Evolutionary conservation across 1,139 yeast species (phyloP).

Genomic region (Saccharomyces hybrid): DNA sequence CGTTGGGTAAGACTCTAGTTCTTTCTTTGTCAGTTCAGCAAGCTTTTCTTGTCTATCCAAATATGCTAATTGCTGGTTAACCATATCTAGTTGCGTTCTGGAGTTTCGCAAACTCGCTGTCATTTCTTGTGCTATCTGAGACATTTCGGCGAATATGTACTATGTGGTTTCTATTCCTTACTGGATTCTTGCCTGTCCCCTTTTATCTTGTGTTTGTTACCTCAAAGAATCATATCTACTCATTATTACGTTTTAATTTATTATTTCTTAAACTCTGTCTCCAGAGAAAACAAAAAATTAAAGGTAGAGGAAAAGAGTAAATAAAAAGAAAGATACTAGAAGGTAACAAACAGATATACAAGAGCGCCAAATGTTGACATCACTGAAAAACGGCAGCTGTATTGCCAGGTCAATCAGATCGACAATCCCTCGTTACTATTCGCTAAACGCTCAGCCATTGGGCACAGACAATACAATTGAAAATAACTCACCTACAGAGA

Average conservation of each 20-base stretch:
- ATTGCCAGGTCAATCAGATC: neutral
- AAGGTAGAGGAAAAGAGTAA: neutral
- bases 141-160: neutral
- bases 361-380: neutral
- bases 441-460: constrained; percentile 8
- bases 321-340: neutral
- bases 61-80: constrained; percentile 50
- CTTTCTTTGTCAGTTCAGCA: constrained; percentile 48
- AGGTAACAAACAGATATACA: neutral
- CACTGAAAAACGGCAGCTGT: neutral
- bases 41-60: constrained; percentile 51
- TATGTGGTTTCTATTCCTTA: neutral
- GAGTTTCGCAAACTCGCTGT: constrained; percentile 49
- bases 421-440: neutral
- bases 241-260: neutral
- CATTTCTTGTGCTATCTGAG: constrained; percentile 45
- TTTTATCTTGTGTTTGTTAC: neutral
- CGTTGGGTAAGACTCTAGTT: constrained; percentile 39
- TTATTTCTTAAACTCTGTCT: neutral
- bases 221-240: neutral
- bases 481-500: constrained; percentile 48
- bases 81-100: constrained; percentile 56
- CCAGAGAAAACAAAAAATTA: neutral
- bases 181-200: neutral
- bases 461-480: constrained; percentile 42